Base-by-base conservation (phyloP, 176 grass and related monocot species). In the Eragrostis curvula region DNA sequence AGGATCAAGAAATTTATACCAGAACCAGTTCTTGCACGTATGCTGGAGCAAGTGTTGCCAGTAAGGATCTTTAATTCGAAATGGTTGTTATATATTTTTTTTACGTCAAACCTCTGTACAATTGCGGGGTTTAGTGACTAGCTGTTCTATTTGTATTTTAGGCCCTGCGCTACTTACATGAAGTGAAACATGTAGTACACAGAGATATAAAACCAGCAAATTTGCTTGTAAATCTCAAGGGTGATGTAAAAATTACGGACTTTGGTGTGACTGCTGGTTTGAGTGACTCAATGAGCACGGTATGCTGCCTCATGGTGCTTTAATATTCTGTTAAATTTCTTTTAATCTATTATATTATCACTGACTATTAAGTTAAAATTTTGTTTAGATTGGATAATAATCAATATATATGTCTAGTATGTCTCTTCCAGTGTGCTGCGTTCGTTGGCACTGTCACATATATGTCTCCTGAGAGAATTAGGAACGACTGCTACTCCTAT, bases 141-240 rank as follows among this genome's bases (percentile, higher is more conserved):
- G 0, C 51, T 89, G 36, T 77, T 85, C 24, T 71, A 21, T 71
- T 30, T 86, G 64, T 59, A 40, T 67, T 79, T 89, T 50, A 98
- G 96, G 92, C 92, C 59, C 71, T 98, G 71, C 84, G 74, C 41
- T 98, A 95, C 80, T 88, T 98, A 79, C 96, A 98, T 83, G 88
- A 88, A 45, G 90, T 83, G 65, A 98, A 88, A 30, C 92, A 94
- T 86, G 81, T 95, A 61, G 96, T 98, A 30, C 96, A 98, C 89
- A 95, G 92, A 89, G 96, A 95, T 80, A 89, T 98, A 95, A 98
- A 98, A 72, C 96, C 96, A 56, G 96, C 92, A 66, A 98, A 98
- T 92, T 73, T 98, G 47, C 86, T 98, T 56, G 79, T 98, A 91
- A 98, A 93, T 81, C 90, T 98, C 36, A 98, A 91, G 65, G 92